Evolutionary conservation across 2,329 filamentous ascomycete genomes (phyloP), one percentile per base, ranked within the genome.

Genomic region (Nemania serpens): DNA sequence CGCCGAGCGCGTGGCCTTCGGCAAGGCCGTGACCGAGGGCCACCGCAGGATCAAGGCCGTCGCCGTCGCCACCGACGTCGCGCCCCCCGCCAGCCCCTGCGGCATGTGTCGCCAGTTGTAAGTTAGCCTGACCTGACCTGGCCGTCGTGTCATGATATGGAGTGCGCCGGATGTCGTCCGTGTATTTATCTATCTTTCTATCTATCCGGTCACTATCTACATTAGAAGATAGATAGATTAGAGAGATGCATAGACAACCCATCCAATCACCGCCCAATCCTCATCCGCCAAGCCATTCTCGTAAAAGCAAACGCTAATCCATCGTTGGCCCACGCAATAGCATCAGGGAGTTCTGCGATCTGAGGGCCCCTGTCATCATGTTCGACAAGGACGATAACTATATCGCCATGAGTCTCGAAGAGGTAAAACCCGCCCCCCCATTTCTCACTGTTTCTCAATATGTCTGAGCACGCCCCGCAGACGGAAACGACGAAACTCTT

Each of bases 41-140:
- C 76, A 84, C 66, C 77, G 75, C 36, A 71, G 69, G 33, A 91
- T 96, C 77, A 88, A 86, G 71, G 94, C 93, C 18, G 77, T 99
- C 20, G 94, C 91, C 15, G 93, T 99, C 3, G 85, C 91, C 6
- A 96, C 93, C 5, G 91, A 97, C 73, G 89, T 91, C 43, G 77
- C 76, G 34, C 85, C 86, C 33, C 86, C 88, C 3, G 84, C 84
- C 49, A 88, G 88, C 64, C 95, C 95, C 0, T 99, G 95, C 74
- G 95, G 95, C 57, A 97, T 97, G 93, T 98, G 94, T 75, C 83
- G 94, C 70, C 94, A 97, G 75, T 96, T 94, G 89, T 92, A 74
- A 79, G 86, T 82, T 13, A n/a, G n/a, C n/a, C n/a, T n/a, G n/a
- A n/a, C n/a, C n/a, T n/a, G n/a, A n/a, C n/a, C n/a, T n/a, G n/a